Evolutionary conservation across 148 eudicot genomes (phyloP).

Genomic region (Diospyros lotus): DNA sequence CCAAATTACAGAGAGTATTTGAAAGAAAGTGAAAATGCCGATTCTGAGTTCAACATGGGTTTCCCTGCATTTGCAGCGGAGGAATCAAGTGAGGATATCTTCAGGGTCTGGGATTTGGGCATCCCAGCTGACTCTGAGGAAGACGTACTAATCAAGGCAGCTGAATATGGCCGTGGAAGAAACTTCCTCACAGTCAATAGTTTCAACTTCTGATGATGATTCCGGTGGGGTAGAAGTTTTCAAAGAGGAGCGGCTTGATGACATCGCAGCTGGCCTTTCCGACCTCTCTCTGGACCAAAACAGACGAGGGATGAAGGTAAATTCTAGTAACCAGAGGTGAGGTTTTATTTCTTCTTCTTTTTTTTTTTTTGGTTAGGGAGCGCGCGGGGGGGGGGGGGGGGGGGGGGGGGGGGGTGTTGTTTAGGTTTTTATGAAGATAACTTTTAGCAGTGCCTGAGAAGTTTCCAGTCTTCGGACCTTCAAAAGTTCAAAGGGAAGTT

Average conservation of each 20-base stretch:
- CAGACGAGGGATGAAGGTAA: conserved; percentile 6
- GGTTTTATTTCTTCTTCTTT: no score
- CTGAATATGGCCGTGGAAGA: conserved; percentile 39
- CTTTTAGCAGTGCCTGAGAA: no score
- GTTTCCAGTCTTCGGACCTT: no score
- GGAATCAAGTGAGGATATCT: conserved; percentile 39
- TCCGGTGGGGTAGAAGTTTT: conserved; percentile 24
- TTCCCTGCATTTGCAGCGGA: conserved; percentile 23
- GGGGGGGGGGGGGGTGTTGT: no score
- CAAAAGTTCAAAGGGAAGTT: no score
- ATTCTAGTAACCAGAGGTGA: no score
- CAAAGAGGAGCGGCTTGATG: conserved; percentile 41
- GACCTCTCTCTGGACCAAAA: conserved; percentile 50
- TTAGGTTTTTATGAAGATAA: no score
- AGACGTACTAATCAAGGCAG: conserved; percentile 50
- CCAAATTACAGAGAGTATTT: conserved; percentile 17
- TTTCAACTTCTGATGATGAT: conserved; percentile 24
- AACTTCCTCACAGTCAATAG: conserved; percentile 16
- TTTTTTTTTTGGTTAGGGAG: background rate
- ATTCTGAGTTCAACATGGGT: conserved; percentile 23
- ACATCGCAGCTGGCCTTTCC: conserved; percentile 49
- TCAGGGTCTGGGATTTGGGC: conserved; percentile 73
- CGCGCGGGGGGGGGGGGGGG: no score
- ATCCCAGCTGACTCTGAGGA: conserved; percentile 30
- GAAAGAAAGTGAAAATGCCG: conserved; percentile 13